These are phyloP conservation scores for Pugionium cornutum DNA, from an alignment of 345 rosid species.

Conservation along the genomic window DNA sequence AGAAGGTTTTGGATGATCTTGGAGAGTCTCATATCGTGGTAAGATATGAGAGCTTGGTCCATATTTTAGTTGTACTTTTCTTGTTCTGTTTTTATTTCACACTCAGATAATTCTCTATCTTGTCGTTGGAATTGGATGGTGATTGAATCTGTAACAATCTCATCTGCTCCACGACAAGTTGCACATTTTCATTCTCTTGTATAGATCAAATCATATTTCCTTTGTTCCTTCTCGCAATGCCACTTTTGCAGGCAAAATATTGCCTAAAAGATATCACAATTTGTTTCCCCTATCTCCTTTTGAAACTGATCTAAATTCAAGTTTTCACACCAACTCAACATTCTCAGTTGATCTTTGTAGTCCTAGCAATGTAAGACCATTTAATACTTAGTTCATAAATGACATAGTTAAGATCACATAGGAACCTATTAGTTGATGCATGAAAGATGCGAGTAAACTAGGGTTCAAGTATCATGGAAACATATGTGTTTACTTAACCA, in stretches of 20 bases:
- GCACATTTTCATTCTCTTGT: slow-evolving; percentile 14
- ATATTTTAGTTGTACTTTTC: slow-evolving; percentile 41
- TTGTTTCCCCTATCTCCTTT: background rate
- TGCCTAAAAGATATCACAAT: background rate
- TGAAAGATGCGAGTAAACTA: background rate
- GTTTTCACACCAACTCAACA: slow-evolving; percentile 10
- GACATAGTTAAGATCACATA: slow-evolving; percentile 2
- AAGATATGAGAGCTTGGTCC: slow-evolving; percentile 42
- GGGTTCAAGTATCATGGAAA: too few species aligned
- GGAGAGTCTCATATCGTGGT: slow-evolving; percentile 34
- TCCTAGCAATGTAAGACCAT: background rate
- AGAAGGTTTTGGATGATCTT: slow-evolving; percentile 22
- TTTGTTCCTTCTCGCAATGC: slow-evolving; percentile 18
- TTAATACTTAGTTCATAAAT: background rate
- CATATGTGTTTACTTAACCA: too few species aligned
- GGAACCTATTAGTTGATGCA: slow-evolving; percentile 3
- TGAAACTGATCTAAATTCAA: background rate
- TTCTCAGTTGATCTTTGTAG: background rate
- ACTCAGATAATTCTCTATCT: slow-evolving; percentile 12
- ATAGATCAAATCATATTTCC: slow-evolving; percentile 16
- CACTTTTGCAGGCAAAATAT: slow-evolving; percentile 16
- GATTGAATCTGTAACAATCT: background rate
- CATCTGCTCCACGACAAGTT: slow-evolving; percentile 6
- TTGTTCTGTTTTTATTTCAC: slow-evolving; percentile 38
- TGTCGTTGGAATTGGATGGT: background rate